Base-by-base conservation (phyloP, 2,329 filamentous ascomycete genomes). In the Westerdykella sp. region DNA sequence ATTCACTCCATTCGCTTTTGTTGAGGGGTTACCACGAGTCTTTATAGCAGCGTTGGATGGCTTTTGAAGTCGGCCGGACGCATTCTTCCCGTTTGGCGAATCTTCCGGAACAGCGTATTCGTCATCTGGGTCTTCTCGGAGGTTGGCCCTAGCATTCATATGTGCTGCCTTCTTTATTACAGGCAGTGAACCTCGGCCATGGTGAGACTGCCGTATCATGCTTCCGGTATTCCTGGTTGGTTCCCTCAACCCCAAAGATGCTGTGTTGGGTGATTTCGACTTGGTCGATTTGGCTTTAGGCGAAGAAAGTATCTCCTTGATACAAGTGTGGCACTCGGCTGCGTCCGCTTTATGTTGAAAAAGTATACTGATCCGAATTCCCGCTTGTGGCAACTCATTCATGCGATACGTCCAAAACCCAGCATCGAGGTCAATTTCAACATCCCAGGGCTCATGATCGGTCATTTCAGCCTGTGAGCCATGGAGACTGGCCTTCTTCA, bases 361-460 rank as follows among this genome's bases (percentile, higher is more conserved):
- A 7, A 57, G 34, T 13, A 65, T 45, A 5, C 47, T 55, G 12
- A 66, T 34, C 2, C 55, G 44, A 4, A 40, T 48, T 7, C 48
- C 58, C 5, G 34, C 34, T 30, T 43, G 51, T 31, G 49, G 42
- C 5, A 44, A 35, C 15, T 55, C 45, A 37, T 67, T 49, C 15
- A 63, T 40, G 22, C 39, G 41, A 42, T 62, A 66, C 13, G 51
- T 55, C 44, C 47, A 55, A 4, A 43, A 25, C 1, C 32, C 35
- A n/a, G 42, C n/a, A 15, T 37, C 39, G 32, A 59, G 46, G 18
- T 41, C 42, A 7, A 65, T 22, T 10, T 53, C 31, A 6, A 61
- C 36, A 16, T 56, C 50, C 52, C 55, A 60, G 4, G 60, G 53
- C 14, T 52, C 48, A 9, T 46, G 35, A 9, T 46, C 40, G 6